These are phyloP conservation scores for Cutaneotrichosporon mucoides DNA, from an alignment of 1,284 basidiomycete genomes.

Conservation along the genomic window DNA sequence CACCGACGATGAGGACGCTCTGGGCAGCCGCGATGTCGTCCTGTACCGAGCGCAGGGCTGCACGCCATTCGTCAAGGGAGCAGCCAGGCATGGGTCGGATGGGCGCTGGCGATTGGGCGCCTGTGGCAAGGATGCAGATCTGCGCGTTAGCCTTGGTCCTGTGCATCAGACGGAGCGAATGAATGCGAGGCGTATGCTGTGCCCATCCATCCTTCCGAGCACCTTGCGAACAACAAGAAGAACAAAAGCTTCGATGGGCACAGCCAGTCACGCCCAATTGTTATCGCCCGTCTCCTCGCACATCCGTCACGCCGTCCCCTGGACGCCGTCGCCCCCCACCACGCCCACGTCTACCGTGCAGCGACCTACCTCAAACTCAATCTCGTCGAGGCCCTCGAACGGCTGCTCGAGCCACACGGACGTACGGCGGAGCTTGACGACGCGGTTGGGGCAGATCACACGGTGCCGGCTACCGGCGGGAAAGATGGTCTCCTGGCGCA, in stretches of 20 bases:
- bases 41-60: slow-evolving; percentile 23
- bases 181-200: no score
- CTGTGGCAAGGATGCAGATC: slow-evolving; percentile 44
- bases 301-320: no score
- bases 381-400: slow-evolving; percentile 41
- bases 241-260: no score
- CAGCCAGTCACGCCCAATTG: no score
- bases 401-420: slow-evolving; percentile 42
- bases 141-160: slow-evolving; percentile 6
- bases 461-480: slow-evolving; percentile 29
- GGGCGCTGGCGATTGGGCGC: slow-evolving; percentile 40
- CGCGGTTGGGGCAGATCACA: slow-evolving; percentile 39
- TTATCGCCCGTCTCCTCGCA: no score
- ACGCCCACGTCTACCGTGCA: no score
- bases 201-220: no score
- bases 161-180: no score
- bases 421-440: slow-evolving; percentile 39
- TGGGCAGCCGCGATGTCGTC: slow-evolving; percentile 20
- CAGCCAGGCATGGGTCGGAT: slow-evolving; percentile 37
- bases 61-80: slow-evolving; percentile 23
- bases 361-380: slow-evolving; percentile 43
- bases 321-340: no score
- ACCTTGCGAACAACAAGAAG: no score
- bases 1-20: slow-evolving; percentile 48
- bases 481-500: slow-evolving; percentile 43